Base-by-base conservation (phyloP, 768 basidiomycete genomes). In the Cubamyces sp. region DNA sequence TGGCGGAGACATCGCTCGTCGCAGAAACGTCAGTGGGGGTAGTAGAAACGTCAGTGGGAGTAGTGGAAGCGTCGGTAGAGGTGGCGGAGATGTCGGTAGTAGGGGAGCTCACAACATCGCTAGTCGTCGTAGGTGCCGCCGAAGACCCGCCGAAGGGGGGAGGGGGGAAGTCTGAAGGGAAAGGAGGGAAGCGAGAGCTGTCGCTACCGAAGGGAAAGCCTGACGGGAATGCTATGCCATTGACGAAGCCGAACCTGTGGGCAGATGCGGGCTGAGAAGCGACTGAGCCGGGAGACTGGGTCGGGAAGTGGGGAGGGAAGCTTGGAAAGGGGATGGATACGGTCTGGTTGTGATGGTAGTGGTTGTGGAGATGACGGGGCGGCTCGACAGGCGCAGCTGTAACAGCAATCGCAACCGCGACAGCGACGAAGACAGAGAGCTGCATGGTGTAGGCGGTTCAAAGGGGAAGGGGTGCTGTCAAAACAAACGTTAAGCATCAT, bases 101-200 rank as follows among this genome's bases (percentile, higher is more conserved):
- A 3, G 26, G 19, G 3, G 48, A 16, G 48, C 9, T 16, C 34
- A 34, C 9, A 21, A 42, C 23, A 19, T 52, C 51, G 37, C 16
- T 12, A 5, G 19, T 37, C 12, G 34, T 37, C 34, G 49, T 41
- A 26, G 19, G 14, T n/a, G 41, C 30, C 16, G 3, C 34, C 34
- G 34, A 34, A 34, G 34, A 14, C 3, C 26, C 9, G n/a, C 16
- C 40, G 52, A 41, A 18, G 3, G 26, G 34, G 0, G 51, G 34
- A 23, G 18, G 28, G 8, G 56, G 56, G 47, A 57, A 57, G 23
- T 40, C 23, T 23, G 56, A 49, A 15, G 56, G 56, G 56, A 57
- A 57, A 6, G 56, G 46, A 16, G 56, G 56, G 56, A 57, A 57
- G 19, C 46, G 46, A 7, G 47, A 56, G 34, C 34, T 47, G 45